Base-by-base conservation (phyloP, 768 basidiomycete genomes). In the Mycena kentingensis region DNA sequence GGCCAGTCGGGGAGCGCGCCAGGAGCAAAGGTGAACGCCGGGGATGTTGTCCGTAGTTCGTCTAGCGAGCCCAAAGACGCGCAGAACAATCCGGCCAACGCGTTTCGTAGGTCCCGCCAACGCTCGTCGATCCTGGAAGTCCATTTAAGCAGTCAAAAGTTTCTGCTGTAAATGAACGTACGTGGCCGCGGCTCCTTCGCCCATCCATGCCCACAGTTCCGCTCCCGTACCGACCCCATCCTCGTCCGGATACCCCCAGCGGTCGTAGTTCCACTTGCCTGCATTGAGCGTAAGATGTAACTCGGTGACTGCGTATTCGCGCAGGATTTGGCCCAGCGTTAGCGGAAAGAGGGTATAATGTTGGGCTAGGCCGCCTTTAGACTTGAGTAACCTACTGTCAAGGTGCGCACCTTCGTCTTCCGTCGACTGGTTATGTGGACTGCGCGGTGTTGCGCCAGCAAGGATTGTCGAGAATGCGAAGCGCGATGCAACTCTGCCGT, bases 151-250 rank as follows among this genome's bases (percentile, higher is more conserved):
- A 32, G 48, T 56, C 22, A 59, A 19, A 34, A 31, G 5, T 25
- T 42, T n/a, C 38, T 22, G 31, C 11, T 25, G 15, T 31, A n/a
- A 25, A 42, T 19, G 21, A 26, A 37, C 15, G 67, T 60, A 83
- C 85, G 77, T 78, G n/a, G 70, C 57, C 6, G 70, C 62, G 1
- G 72, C 75, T 22, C 78, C 78, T 26, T 87, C 84, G n/a, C 80
- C 87, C 77, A 97, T 85, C 93, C 93, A 97, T 10, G 87, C 91
- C 86, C 88, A 89, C 5, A 98, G 73, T 65, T 95, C 90, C 7
- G 91, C 95, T 2, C 95, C 95, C 0, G 88, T 84, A 3, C 88
- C 88, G 1, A 93, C 88, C 3, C 83, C 84, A 4, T 78, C 71
- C 56, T 89, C 87, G 25, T 84, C 78, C 0, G 94, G 92, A 57